Evolutionary conservation across 2,329 filamentous ascomycete genomes (phyloP), one percentile per base, ranked within the genome.

Genomic region (Cyclaneusma minus): DNA sequence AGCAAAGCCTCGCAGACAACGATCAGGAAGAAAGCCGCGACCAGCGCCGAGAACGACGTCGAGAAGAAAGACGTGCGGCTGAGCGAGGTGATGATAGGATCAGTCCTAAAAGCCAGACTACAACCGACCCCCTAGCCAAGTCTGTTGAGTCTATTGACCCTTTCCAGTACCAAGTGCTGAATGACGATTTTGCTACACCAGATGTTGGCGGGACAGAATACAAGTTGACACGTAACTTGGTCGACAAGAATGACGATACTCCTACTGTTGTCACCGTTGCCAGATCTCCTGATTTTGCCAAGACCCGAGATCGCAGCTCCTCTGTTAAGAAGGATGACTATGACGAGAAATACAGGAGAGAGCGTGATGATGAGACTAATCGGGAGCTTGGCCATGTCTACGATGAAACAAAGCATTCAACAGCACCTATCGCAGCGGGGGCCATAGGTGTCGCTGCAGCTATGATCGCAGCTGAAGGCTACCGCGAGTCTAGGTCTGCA

Each of bases 121-220:
- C n/a, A n/a, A n/a, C n/a, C n/a, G n/a, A n/a, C n/a, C n/a, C n/a
- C n/a, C n/a, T n/a, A n/a, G n/a, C n/a, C n/a, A n/a, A n/a, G n/a
- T n/a, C n/a, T n/a, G n/a, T n/a, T 28, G 38, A 43, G n/a, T 40
- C 45, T 25, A 44, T 65, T 40, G 62, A 74, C 45, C 64, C 67
- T 11, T 72, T 73, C 43, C 57, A 68, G 42, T 73, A 55, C 40
- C 66, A 64, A 44, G 62, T 71, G 33, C 36, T 55, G 21, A 54
- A 64, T 32, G 56, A 63, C 39, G 56, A 58, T n/a, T 66, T 66
- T 32, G 47, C 51, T 25, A 60, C 59, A 7, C 58, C 63, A 3
- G 36, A 44, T 16, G 40, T 46, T 29, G 40, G 44, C 13, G 55
- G 51, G 8, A 53, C 56, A 1, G 42, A 44, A 35, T 28, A 25